A percentile compares a stretch with the other conserved stretches of the same genome.
phyloP scores from a whole-genome alignment of 73 alveolate species.

The Paramecium pentaurelia region DNA sequence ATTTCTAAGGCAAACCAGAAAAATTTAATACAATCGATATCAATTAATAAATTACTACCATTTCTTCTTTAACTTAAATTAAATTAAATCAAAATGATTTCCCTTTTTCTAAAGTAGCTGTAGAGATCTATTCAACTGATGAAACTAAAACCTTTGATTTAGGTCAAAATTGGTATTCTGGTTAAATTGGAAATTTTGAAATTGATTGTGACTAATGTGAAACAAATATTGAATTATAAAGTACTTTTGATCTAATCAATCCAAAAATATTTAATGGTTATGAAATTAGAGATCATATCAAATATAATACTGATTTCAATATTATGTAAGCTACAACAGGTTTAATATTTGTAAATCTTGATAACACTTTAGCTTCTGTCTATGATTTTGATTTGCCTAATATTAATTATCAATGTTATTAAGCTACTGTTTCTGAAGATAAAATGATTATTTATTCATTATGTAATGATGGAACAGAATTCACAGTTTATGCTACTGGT shows the following conservation, averaged over 20 bases:
- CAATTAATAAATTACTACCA: background rate
- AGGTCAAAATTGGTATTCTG: conserved; percentile 8
- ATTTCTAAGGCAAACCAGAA: background rate
- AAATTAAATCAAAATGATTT: background rate
- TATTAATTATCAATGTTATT: background rate
- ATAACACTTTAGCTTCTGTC: background rate
- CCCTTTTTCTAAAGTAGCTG: background rate
- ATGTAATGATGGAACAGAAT: background rate
- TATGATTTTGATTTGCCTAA: background rate
- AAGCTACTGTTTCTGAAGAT: background rate
- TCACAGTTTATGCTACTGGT: background rate
- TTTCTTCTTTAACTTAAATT: background rate
- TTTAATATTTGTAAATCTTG: background rate
- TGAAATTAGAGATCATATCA: background rate
- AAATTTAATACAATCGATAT: background rate
- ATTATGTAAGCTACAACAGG: background rate
- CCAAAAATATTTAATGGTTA: background rate
- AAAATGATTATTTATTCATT: background rate
- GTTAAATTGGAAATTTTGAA: background rate
- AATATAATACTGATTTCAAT: background rate
- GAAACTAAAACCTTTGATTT: background rate
- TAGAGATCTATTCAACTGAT: background rate
- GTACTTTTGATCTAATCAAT: background rate
- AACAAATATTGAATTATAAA: background rate
- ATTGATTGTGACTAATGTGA: conserved; percentile 6